Base-by-base conservation (phyloP, 2,329 filamentous ascomycete genomes). In the Nigrograna mackinnonii region DNA sequence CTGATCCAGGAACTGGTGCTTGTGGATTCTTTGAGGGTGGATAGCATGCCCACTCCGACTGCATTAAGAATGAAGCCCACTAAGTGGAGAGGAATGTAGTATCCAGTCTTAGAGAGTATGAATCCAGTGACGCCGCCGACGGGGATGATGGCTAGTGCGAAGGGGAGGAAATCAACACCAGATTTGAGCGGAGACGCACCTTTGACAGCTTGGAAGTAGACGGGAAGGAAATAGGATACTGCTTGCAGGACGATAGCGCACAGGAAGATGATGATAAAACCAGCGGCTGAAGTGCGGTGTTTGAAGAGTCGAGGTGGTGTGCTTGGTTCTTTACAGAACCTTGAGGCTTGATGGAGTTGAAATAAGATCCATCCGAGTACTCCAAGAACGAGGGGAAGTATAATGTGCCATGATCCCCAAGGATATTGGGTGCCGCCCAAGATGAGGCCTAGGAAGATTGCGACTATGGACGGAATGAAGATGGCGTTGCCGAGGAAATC, bases 331-430 rank as follows among this genome's bases (percentile, higher is more conserved):
- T 30, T 13, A 31, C 49, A 45, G 11, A 14, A 37, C 5, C 22
- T 66, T 66, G 52, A 42, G 5, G 37, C 36, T 46, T 75, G 68
- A 50, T 68, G 73, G 1, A 64, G 4, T 16, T 64, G 41, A 22
- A 73, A 68, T 2, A 52, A 43, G 0, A 59, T 41, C 7, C 76
- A 49, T 19, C 72, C 72, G 1, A 62, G 22, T 2, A 68, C 20
- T 2, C 75, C 75, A 1, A 76, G 46, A 3, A 78, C 45, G 2
- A 79, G 52, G 1, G 76, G 74, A 0, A 67, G 49, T 5, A 79
- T 50, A 4, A 74, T 60, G 1, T 58, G 59, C 40, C 47, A 66
- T 12, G 65, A 64, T 0, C 54, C 58, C 76, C 76, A 79, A 0
- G 67, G 46, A 44, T 72, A 58, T 2, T 56, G 39, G 3, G 65